Conservation (phyloP, 352 stramenopile species). For the Globisporangium emineosum region DNA sequence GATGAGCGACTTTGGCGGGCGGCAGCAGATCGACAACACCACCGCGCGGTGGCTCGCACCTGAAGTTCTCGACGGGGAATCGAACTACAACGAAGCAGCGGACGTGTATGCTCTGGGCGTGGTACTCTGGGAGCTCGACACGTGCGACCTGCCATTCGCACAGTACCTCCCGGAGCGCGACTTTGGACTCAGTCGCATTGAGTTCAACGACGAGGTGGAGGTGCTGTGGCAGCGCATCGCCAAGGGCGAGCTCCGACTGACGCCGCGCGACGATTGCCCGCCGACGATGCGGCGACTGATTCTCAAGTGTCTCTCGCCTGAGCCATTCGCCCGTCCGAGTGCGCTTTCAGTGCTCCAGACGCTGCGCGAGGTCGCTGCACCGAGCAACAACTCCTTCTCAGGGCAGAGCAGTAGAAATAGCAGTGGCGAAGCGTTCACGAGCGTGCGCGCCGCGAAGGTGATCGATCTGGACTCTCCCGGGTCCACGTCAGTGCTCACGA, state of each 20-base stretch:
- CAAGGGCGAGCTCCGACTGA: conserved; percentile 6
- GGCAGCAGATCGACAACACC: conserved; percentile 12
- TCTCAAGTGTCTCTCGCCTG: conserved; percentile 16
- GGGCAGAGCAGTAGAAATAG: neutral
- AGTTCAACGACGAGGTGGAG: conserved; percentile 9
- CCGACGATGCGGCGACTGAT: conserved; percentile 5
- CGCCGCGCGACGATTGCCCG: conserved; percentile 6
- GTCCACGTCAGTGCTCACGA: conserved; percentile 1
- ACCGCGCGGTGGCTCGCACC: conserved; percentile 18
- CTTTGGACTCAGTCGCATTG: conserved; percentile 17
- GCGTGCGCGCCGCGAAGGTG: neutral
- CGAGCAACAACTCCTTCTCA: neutral
- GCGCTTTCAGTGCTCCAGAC: conserved; percentile 6
- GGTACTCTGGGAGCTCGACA: conserved; percentile 25
- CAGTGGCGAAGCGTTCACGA: neutral
- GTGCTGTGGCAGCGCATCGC: conserved; percentile 15
- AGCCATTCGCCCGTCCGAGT: conserved; percentile 18
- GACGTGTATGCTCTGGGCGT: conserved; percentile 35
- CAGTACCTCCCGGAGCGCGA: conserved; percentile 11
- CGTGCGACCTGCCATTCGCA: conserved; percentile 12
- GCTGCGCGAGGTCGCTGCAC: conserved; percentile 1
- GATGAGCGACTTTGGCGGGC: conserved; percentile 26
- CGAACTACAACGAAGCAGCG: conserved; percentile 21
- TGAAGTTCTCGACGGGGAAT: conserved; percentile 20
- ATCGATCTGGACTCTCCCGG: neutral